Evolutionary conservation across 371 early-diverging fungal genomes (phyloP), one percentile per base, ranked within the genome.

Genomic region (Mortierella sp.): DNA sequence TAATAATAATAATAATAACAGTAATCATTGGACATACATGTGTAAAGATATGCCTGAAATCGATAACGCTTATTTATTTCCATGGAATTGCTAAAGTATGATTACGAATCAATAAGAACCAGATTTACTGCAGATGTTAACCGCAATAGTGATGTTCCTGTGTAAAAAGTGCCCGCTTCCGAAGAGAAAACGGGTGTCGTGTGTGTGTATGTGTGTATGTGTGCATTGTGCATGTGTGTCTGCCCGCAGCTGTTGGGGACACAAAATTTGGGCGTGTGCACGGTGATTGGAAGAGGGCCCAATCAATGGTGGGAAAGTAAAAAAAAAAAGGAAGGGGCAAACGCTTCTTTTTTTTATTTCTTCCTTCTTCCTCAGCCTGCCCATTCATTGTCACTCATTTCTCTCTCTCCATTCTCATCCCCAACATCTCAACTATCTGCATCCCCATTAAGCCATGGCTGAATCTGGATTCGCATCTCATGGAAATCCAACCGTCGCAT

Each of bases 391-490:
- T 33, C 11, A 22, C 33, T 4, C 10, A n/a, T n/a, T 7, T 58
- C 40, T 59, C 36, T 19, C 11, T 40, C 36, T 58, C 36, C 32
- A 58, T 24, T 40, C 36, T 59, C 13, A 9, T 57, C 43, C 16
- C 19, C 32, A 11, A 24, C 52, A 40, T 59, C 36, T 55, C 10
- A 6, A n/a, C 21, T 33, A 9, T n/a, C 8, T 38, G 38, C 28
- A 24, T 58, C 28, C 45, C 2, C 10, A 43, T 43, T 32, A 21
- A 33, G 45, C 48, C 11, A 69, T 69, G 67, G 67, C 67, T 24
- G 58, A 67, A 22, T 45, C 67, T n/a, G 67, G 58, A 16, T 67
- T 67, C 24, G 59, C 67, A 28, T 33, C 67, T 9, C 59, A 40
- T 19, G 59, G 59, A 10, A 59, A 59, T 59, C 11, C 59, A 33